These are phyloP conservation scores for Pholiota conissans DNA, from an alignment of 768 basidiomycete species.

Conservation along the genomic window DNA sequence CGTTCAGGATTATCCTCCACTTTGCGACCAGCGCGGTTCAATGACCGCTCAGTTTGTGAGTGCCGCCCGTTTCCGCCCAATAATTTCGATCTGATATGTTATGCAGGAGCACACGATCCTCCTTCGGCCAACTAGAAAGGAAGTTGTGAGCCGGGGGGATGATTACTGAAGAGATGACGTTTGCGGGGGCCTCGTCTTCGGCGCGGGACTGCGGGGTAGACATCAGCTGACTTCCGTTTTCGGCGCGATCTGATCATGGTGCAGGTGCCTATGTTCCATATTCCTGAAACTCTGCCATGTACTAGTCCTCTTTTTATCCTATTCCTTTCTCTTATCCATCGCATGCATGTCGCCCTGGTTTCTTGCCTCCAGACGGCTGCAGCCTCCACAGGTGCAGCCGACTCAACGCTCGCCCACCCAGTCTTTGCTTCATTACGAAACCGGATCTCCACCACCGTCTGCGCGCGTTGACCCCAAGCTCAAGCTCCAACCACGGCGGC, in stretches of 20 bases:
- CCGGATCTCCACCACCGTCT: slow-evolving; percentile 69
- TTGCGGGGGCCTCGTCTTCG: slow-evolving; percentile 4
- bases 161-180: slow-evolving; percentile 57
- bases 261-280: slow-evolving; percentile 20
- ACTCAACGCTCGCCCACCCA: slow-evolving; percentile 27
- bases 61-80: not conserved
- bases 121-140: slow-evolving; percentile 81
- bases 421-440: slow-evolving; percentile 57
- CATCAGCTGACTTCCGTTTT: slow-evolving; percentile 24
- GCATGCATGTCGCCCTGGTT: slow-evolving; percentile 27
- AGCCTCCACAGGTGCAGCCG: slow-evolving; percentile 18
- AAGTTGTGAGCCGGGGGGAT: slow-evolving; percentile 81
- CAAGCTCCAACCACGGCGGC: slow-evolving; percentile 54
- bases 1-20: slow-evolving; percentile 90
- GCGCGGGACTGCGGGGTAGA: slow-evolving; percentile 14
- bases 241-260: slow-evolving; percentile 12
- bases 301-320: slow-evolving; percentile 15
- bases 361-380: slow-evolving; percentile 17
- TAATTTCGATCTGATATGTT: not conserved
- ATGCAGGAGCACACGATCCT: slow-evolving; percentile 82
- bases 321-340: slow-evolving; percentile 11
- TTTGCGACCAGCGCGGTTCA: slow-evolving; percentile 79
- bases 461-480: slow-evolving; percentile 69
- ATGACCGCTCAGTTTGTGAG: slow-evolving; percentile 95
- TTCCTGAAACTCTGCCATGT: slow-evolving; percentile 25